Evolutionary conservation across 495 filamentous ascomycete genomes (phyloP), one percentile per base, ranked within the genome.

Genomic region (Astrocystis sublimbata): DNA sequence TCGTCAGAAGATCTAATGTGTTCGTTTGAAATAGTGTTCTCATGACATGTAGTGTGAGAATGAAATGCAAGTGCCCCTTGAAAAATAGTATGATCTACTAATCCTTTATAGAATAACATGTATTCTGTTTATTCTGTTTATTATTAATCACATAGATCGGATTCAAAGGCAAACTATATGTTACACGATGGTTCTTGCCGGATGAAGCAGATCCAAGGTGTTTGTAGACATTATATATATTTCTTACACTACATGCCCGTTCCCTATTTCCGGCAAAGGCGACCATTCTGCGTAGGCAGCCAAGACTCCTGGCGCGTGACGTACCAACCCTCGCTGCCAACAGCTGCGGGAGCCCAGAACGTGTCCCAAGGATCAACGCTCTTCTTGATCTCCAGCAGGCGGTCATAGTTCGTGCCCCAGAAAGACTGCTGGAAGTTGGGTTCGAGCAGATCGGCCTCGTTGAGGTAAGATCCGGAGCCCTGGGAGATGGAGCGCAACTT

Each of bases 351-450:
- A n/a, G 79, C 78, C 55, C 81, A 85, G 64, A 86, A 84, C 19
- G 80, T 64, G 40, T 74, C 74, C 35, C 73, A 74, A 0, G 81
- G 81, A 62, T 86, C 83, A 50, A 76, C 78, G 40, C 67, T 72
- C 60, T 75, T 68, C 74, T 86, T 86, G 47, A 84, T 73, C 17
- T 49, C 52, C 21, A 75, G 73, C 33, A 85, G 64, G 2, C 64
- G 70, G 1, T 62, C 49, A 52, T 82, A 84, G 35, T 78, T 77
- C 13, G 17, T 60, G 12, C 73, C 85, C 60, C 79, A 88, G 73
- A 86, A 88, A 1, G 79, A 72, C 70, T 83, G 73, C 65, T 86
- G 79, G 73, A 80, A 87, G 62, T 86, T 67, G 0, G 85, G 84
- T 62, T 87, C 83, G 35, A 78, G 72, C 49, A 81, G 73, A 65